Evolutionary conservation across 2,329 filamentous ascomycete species (phyloP).

Genomic region (Colletotrichum scovillei): DNA sequence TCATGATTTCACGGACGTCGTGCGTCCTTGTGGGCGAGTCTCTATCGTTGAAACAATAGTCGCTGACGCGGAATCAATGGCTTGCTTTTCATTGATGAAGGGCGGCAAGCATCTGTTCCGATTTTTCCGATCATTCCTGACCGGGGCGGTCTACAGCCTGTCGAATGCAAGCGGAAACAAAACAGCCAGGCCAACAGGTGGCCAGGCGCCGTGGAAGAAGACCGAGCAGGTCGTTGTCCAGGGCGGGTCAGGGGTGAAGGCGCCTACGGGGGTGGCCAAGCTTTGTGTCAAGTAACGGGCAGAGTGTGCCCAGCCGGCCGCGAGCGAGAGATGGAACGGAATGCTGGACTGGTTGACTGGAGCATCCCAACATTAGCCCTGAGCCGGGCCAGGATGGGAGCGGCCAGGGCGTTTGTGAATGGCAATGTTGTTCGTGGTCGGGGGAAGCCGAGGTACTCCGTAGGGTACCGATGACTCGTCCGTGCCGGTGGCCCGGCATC

Average conservation of each 20-base stretch:
- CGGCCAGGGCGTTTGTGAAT: background rate
- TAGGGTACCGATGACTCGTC: background rate
- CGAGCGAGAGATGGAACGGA: background rate
- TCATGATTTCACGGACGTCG: background rate
- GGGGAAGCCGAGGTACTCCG: background rate
- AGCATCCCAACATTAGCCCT: too few relatives aligned
- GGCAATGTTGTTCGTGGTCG: background rate
- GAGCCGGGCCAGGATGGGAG: background rate
- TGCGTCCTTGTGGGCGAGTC: background rate
- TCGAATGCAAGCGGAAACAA: background rate
- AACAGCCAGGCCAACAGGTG: background rate
- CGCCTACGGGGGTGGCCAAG: conserved; percentile 13
- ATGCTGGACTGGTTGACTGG: background rate
- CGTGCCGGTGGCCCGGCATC: conserved; percentile 21
- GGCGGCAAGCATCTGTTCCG: background rate
- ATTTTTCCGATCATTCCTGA: background rate
- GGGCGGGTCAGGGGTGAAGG: conserved; percentile 5
- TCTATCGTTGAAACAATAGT: background rate
- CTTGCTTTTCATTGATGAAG: background rate
- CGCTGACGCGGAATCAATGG: background rate
- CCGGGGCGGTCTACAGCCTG: background rate
- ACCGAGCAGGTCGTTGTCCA: background rate
- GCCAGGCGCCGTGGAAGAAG: background rate
- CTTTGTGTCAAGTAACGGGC: conserved; percentile 17
- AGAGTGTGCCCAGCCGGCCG: background rate